Conservation (phyloP, 2,329 filamentous ascomycete genomes). For the Passalora sequoiae region DNA sequence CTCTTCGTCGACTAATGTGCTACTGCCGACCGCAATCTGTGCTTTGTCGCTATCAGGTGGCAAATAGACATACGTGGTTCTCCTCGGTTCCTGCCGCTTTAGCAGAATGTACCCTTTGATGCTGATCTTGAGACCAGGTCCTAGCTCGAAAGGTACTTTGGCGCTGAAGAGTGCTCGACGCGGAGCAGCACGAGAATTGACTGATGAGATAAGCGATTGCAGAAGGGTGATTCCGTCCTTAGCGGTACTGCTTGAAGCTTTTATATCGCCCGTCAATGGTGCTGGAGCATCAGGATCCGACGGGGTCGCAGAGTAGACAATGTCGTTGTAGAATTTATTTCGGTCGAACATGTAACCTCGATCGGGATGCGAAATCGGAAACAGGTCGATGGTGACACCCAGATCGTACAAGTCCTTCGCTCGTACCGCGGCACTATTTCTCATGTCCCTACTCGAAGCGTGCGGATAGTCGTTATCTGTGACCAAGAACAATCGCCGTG, state of each 20-base stretch:
- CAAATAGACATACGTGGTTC: conserved; percentile 82
- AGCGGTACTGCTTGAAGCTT: conserved; percentile 55
- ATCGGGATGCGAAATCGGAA: conserved; percentile 71
- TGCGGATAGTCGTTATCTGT: conserved; percentile 92
- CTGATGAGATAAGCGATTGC: conserved; percentile 74
- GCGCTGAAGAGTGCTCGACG: conserved; percentile 82
- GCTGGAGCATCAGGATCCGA: conserved; percentile 63
- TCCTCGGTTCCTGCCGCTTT: conserved; percentile 73
- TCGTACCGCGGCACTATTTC: conserved; percentile 72
- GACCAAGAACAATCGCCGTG: conserved; percentile 86
- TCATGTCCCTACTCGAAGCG: conserved; percentile 62
- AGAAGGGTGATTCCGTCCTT: conserved; percentile 74
- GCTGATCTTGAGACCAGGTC: conserved; percentile 76
- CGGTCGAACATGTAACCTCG: conserved; percentile 64
- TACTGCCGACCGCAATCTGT: conserved; percentile 71
- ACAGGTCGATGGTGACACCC: conserved; percentile 85
- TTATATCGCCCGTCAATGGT: conserved; percentile 50
- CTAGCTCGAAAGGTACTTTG: conserved; percentile 81
- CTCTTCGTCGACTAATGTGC: conserved; percentile 70
- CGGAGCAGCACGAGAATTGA: conserved; percentile 83
- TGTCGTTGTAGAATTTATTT: conserved; percentile 88
- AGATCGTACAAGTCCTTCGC: conserved; percentile 95
- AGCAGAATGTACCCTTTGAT: conserved; percentile 90
- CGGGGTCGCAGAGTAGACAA: conserved; percentile 74
- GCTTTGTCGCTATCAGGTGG: conserved; percentile 67